These are phyloP conservation scores for Persicaria maculosa DNA, from an alignment of 148 eudicot genomes.

Conservation along the genomic window DNA sequence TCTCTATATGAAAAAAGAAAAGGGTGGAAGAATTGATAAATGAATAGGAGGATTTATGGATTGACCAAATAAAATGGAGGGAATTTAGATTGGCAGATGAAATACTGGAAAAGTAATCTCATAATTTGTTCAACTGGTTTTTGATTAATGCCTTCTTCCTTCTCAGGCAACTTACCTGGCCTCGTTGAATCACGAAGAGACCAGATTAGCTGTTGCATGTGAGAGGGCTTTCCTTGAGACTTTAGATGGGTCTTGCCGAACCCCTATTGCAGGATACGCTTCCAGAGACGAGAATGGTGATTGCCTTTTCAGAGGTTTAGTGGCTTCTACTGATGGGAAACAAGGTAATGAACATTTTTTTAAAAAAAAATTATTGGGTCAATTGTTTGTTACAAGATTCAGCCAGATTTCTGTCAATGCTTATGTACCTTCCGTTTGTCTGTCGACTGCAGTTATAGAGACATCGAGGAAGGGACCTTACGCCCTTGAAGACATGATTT, in stretches of 20 bases:
- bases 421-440: conserved; percentile 13
- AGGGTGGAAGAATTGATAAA: background rate
- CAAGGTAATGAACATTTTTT: conserved; percentile 33
- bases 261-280: conserved; percentile 96
- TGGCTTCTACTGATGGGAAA: conserved; percentile 88
- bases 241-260: conserved; percentile 85
- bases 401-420: background rate
- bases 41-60: background rate
- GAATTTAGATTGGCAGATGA: background rate
- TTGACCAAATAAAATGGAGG: background rate
- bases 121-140: background rate
- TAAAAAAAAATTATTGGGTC: background rate
- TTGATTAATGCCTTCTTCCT: background rate
- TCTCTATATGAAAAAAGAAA: background rate
- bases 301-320: conserved; percentile 75
- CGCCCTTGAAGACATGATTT: conserved; percentile 65
- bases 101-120: background rate
- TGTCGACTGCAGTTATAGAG: conserved; percentile 34
- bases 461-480: conserved; percentile 72
- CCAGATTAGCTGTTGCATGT: conserved; percentile 82
- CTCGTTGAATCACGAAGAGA: conserved; percentile 87
- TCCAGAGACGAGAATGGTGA: conserved; percentile 59
- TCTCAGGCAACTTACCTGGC: conserved; percentile 62
- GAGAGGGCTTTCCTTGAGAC: conserved; percentile 82
- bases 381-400: background rate